phyloP scores from a whole-genome alignment of 352 stramenopile genomes.

The Aphanomyces stellatus region DNA sequence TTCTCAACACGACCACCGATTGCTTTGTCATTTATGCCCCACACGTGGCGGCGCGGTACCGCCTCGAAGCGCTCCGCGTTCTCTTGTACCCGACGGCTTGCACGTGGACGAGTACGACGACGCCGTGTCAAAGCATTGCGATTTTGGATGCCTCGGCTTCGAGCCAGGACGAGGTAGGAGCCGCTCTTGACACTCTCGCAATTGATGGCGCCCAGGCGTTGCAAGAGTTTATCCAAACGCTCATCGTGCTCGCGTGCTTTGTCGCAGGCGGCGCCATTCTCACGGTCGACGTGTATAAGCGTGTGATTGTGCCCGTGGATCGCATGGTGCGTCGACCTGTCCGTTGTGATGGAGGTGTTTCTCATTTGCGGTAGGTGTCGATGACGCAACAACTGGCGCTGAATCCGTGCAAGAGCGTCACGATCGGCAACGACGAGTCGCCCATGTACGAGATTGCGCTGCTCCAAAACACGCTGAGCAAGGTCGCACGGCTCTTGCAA shows the following conservation, averaged over 20 bases:
- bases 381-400: slow-evolving; percentile 14
- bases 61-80: not conserved
- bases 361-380: slow-evolving; percentile 1
- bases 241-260: slow-evolving; percentile 11
- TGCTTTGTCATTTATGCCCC: not conserved
- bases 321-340: not conserved
- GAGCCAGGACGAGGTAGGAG: fast-evolving
- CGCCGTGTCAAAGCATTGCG: slow-evolving; percentile 10
- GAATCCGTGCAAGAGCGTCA: slow-evolving; percentile 6
- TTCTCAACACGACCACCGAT: not conserved
- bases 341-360: too few relatives aligned
- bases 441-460: slow-evolving; percentile 17
- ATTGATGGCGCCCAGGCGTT: too few relatives aligned
- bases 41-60: not conserved
- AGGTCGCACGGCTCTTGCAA: slow-evolving; percentile 20
- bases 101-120: not conserved
- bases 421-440: not conserved
- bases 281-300: slow-evolving; percentile 14
- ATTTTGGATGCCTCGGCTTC: not conserved
- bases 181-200: too few relatives aligned
- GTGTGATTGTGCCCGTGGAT: slow-evolving; percentile 9
- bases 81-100: not conserved
- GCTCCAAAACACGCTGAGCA: slow-evolving; percentile 20
- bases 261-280: not conserved
- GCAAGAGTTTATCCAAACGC: not conserved